These are phyloP conservation scores for Dactylellina sp. DNA, from an alignment of 2,329 filamentous ascomycete species.

Conservation along the genomic window DNA sequence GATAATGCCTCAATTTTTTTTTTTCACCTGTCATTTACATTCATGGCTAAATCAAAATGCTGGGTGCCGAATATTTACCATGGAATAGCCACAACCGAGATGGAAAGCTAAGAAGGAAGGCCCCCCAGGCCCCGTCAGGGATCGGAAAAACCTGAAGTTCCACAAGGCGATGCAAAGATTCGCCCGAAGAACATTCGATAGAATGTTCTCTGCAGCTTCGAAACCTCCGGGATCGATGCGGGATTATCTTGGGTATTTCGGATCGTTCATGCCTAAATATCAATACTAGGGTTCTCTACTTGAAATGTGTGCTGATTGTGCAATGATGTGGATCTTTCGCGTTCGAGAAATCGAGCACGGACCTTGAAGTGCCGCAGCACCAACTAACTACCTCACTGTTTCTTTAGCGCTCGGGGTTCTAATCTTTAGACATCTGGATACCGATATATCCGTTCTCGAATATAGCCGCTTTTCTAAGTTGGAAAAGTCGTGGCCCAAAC, in stretches of 20 bases:
- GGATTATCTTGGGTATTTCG: conserved; percentile 28
- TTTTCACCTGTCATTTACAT: background rate
- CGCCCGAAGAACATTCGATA: conserved; percentile 2
- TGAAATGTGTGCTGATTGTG: no score
- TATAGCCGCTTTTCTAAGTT: no score
- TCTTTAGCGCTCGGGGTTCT: no score
- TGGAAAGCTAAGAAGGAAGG: conserved; percentile 9
- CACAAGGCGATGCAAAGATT: no score
- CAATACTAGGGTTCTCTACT: background rate
- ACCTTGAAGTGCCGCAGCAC: no score
- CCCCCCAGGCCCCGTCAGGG: no score
- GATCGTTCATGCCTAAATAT: conserved; percentile 23
- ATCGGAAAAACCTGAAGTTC: conserved; percentile 44
- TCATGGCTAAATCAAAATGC: conserved; percentile 11
- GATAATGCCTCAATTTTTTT: conserved; percentile 33
- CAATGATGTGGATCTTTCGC: no score
- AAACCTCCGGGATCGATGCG: conserved; percentile 12
- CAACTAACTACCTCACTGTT: no score
- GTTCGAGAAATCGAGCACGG: no score
- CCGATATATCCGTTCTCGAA: no score
- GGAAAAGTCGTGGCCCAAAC: no score
- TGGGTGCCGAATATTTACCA: conserved; percentile 26
- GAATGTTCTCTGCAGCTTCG: conserved; percentile 13
- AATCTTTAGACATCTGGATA: no score
- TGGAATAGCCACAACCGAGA: conserved; percentile 28